A percentile compares a stretch with the other conserved stretches of the same genome.
These are phyloP conservation scores for Alternaria triticimaculans DNA, from an alignment of 2,329 filamentous ascomycete genomes.

Conservation along the genomic window DNA sequence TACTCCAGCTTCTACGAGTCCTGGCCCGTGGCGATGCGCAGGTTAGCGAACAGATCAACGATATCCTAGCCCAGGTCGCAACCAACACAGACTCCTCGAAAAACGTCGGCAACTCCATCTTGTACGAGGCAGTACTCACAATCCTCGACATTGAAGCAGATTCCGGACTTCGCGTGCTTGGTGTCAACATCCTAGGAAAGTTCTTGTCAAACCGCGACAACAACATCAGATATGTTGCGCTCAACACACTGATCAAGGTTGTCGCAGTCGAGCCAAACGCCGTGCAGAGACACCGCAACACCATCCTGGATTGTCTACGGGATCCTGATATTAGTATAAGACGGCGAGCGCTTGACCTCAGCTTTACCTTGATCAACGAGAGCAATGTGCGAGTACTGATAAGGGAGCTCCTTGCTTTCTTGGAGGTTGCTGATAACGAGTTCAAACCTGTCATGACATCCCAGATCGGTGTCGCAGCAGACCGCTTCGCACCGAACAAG, in stretches of 20 bases:
- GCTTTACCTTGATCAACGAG: constrained; percentile 98
- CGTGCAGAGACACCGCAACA: constrained; percentile 95
- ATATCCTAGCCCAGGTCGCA: constrained; percentile 94
- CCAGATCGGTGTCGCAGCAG: constrained; percentile 95
- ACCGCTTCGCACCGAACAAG: constrained; percentile 95
- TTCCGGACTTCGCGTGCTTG: constrained; percentile 88
- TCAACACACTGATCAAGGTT: constrained; percentile 97
- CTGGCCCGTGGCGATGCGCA: constrained; percentile 84
- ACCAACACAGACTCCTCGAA: constrained; percentile 98
- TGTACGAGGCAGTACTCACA: constrained; percentile 95
- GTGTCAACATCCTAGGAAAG: constrained; percentile 97
- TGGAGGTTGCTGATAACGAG: constrained; percentile 96
- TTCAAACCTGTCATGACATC: constrained; percentile 99
- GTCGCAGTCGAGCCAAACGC: constrained; percentile 98
- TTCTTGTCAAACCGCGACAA: constrained; percentile 99
- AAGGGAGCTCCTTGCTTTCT: constrained; percentile 88
- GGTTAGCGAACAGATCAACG: constrained; percentile 96
- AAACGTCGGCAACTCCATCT: constrained; percentile 97
- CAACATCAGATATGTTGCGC: constrained; percentile 96
- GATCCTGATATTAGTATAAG: constrained; percentile 99
- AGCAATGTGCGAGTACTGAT: constrained; percentile 93
- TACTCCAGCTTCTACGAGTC: constrained; percentile 83
- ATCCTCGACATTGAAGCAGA: constrained; percentile 99
- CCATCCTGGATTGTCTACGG: constrained; percentile 91
- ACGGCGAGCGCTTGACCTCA: constrained; percentile 91